Evolutionary conservation across 495 filamentous ascomycete species (phyloP), one percentile per base, ranked within the genome.

Genomic region (Pseudevernia furfuracea): DNA sequence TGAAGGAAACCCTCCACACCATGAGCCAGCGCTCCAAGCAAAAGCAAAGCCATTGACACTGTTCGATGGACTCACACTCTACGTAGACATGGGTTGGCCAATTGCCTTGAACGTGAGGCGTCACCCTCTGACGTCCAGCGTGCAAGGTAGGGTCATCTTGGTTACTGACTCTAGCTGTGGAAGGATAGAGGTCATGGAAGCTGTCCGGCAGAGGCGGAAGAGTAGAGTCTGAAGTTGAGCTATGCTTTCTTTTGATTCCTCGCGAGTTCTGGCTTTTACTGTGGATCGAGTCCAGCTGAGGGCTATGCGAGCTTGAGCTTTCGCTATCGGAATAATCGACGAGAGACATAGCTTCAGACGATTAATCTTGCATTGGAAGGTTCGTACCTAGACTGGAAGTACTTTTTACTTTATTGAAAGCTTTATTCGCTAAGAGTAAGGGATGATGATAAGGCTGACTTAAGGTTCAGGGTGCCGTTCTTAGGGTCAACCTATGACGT

Each of bases 71-170:
- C 85, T 72, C 80, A 93, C 93, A 98, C 79, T 97, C 93, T 62
- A 97, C 79, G 74, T 95, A 98, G 28, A 97, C 69, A 74, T 96
- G 92, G 23, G 86, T 91, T 3, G 94, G 89, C 94, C 94, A 98
- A 76, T 89, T 89, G 30, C 94, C 94, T 59, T 88, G 83, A 17
- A 93, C 77, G 74, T 98, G 94, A 4, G 94, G 92, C 49, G 84
- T 89, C 49, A 84, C 82, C 32, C 94, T 81, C 71, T 86, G 89
- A 49, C 92, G 84, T 37, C 94, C 94, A 37, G 86, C 87, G 74
- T 98, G 94, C 38, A 98, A 79, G 61, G 77, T 77, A 0, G 94
- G 92, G 67, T 96, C 87, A 75, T 98, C 94, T 64, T 76, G 76
- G 34, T 85, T 87, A 72, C 89, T 89, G 60, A 87, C 76, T 56